These are phyloP conservation scores for Aethionema arabicum DNA, from an alignment of 345 rosid genomes.

Conservation along the genomic window DNA sequence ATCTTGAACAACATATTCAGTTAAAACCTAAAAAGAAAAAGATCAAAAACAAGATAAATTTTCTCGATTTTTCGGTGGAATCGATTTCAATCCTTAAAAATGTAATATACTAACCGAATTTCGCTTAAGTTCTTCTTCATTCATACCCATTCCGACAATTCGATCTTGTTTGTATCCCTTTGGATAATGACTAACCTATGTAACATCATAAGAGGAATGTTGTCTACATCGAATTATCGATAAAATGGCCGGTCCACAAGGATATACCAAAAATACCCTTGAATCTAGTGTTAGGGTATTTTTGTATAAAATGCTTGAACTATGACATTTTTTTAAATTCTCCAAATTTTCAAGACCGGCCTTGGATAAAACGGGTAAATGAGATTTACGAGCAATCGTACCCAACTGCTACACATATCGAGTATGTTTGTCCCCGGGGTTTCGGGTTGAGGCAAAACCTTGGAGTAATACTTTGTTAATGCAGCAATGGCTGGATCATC, in stretches of 20 bases:
- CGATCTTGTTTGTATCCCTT: conserved; percentile 82
- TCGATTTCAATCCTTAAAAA: conserved; percentile 17
- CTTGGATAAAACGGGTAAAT: not conserved
- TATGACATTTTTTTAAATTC: no score
- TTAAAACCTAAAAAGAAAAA: conserved; percentile 55
- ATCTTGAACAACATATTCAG: conserved; percentile 80
- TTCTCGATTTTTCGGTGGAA: not conserved
- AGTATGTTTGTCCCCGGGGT: conserved; percentile 78
- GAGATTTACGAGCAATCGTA: conserved; percentile 33
- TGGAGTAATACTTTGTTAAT: conserved; percentile 70
- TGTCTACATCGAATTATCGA: conserved; percentile 7
- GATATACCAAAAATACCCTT: no score
- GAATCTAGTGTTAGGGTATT: no score
- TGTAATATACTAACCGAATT: conserved; percentile 52
- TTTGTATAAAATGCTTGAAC: no score
- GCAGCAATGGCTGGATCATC: conserved; percentile 93
- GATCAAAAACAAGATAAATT: not conserved
- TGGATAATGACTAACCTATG: conserved; percentile 89
- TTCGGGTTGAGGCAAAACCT: conserved; percentile 74
- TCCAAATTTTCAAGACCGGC: no score
- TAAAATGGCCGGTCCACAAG: not conserved
- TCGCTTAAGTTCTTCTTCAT: conserved; percentile 76
- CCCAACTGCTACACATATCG: conserved; percentile 99
- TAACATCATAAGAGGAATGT: conserved; percentile 23
- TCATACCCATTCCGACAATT: conserved; percentile 81